Percentiles rank a stretch among this genome's conserved stretches.
These are phyloP conservation scores for Smallanthus sonchifolius DNA, from an alignment of 129 eudicot species.

Conservation along the genomic window DNA sequence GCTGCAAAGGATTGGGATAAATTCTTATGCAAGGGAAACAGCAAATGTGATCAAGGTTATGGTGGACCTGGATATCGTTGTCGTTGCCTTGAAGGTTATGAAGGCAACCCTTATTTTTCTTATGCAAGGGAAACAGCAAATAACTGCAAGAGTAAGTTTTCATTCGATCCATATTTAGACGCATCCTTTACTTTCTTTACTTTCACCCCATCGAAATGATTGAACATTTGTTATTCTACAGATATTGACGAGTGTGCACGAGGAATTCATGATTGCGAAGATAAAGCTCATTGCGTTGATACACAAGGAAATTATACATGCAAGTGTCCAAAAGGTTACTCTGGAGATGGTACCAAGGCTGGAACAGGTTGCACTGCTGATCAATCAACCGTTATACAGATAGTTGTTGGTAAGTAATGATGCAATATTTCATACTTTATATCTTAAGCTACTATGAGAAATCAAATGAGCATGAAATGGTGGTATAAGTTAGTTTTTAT, in stretches of 20 bases:
- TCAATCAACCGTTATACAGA: not conserved
- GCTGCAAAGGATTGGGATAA: not conserved
- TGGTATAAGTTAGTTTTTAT: not conserved
- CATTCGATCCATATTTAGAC: not conserved
- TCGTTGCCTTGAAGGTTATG: conserved; percentile 8
- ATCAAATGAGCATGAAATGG: not conserved
- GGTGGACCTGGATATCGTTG: conserved; percentile 30
- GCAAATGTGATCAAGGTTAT: conserved; percentile 8
- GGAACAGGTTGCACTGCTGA: conserved; percentile 22
- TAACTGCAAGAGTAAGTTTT: conserved; percentile 16
- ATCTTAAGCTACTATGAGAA: not conserved
- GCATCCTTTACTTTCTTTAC: not conserved
- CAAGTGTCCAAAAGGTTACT: conserved; percentile 4
- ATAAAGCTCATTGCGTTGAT: not conserved
- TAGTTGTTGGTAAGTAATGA: conserved; percentile 1
- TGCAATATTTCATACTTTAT: not conserved
- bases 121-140: no score
- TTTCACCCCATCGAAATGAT: not conserved
- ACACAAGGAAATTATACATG: not conserved
- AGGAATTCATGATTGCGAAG: not conserved
- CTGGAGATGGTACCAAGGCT: conserved; percentile 12
- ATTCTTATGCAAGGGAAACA: conserved; percentile 20
- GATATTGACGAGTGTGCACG: conserved; percentile 22
- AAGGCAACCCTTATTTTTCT: conserved; percentile 19
- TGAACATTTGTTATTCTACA: not conserved